Evolutionary conservation across 2,329 filamentous ascomycete species (phyloP).

Genomic region (Aspergillus carbonarius): DNA sequence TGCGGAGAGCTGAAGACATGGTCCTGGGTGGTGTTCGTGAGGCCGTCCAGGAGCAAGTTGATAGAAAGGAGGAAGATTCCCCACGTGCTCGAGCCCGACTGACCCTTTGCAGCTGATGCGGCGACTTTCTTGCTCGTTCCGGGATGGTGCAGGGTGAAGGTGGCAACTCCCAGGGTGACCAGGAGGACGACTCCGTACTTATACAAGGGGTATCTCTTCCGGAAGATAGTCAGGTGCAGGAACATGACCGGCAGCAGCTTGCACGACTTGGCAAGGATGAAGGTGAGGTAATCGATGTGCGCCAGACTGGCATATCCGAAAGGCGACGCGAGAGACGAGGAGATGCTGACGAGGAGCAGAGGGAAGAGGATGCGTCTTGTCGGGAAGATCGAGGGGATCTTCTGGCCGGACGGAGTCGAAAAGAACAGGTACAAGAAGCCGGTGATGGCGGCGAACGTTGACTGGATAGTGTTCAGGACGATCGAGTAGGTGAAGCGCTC

Average conservation of each 20-base stretch:
- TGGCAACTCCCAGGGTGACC: slow-evolving; percentile 87
- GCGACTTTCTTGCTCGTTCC: slow-evolving; percentile 59
- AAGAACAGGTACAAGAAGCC: slow-evolving; percentile 77
- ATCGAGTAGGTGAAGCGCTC: slow-evolving; percentile 91
- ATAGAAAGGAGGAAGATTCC: slow-evolving; percentile 80
- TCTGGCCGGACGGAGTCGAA: slow-evolving; percentile 57
- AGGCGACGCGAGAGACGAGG: slow-evolving; percentile 84
- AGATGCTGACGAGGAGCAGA: slow-evolving; percentile 80
- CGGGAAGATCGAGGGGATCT: slow-evolving; percentile 65
- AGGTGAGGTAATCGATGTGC: slow-evolving; percentile 97
- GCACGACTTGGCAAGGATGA: slow-evolving; percentile 95
- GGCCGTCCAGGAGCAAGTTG: slow-evolving; percentile 91
- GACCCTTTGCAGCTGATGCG: slow-evolving; percentile 46
- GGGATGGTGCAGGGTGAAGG: slow-evolving; percentile 85
- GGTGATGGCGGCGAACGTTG: slow-evolving; percentile 77
- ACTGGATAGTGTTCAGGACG: slow-evolving; percentile 95
- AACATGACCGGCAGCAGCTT: slow-evolving; percentile 99
- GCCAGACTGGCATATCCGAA: slow-evolving; percentile 91
- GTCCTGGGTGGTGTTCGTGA: slow-evolving; percentile 96
- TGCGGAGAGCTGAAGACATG: slow-evolving; percentile 72
- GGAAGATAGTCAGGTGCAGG: slow-evolving; percentile 88
- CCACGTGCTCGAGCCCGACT: slow-evolving; percentile 64
- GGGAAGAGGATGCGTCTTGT: slow-evolving; percentile 71
- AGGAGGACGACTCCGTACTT: slow-evolving; percentile 93
- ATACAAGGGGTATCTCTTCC: slow-evolving; percentile 84